Evolutionary conservation across 2,329 filamentous ascomycete species (phyloP).

Genomic region (Chrysoporthe cubensis): DNA sequence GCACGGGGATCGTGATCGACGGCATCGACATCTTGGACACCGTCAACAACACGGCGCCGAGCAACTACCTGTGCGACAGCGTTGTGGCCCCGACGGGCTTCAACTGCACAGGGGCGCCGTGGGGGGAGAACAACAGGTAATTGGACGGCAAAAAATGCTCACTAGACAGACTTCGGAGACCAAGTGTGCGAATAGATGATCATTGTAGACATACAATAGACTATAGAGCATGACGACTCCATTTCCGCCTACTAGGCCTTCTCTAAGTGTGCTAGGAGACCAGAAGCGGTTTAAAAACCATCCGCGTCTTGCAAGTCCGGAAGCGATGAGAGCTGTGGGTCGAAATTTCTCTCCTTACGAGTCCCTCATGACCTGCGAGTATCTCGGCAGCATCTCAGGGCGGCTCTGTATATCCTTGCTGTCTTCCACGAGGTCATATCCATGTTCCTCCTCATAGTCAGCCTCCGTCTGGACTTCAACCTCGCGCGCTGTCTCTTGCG

Average conservation of each 20-base stretch:
- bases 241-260: no score
- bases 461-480: background rate
- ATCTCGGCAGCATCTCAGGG: conserved; percentile 4
- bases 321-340: background rate
- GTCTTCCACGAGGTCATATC: background rate
- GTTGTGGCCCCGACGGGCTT: conserved; percentile 24
- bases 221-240: background rate
- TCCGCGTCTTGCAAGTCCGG: background rate
- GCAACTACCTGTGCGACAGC: conserved; percentile 26
- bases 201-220: background rate
- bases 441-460: background rate
- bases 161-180: background rate
- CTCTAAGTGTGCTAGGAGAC: no score
- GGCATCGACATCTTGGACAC: conserved; percentile 19
- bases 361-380: conserved; percentile 18
- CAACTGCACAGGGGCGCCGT: conserved; percentile 27
- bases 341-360: background rate
- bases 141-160: background rate
- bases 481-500: background rate
- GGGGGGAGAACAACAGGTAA: conserved; percentile 27
- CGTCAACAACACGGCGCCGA: conserved; percentile 23
- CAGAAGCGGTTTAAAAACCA: background rate
- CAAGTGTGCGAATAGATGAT: background rate
- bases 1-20: conserved; percentile 22
- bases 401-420: background rate